Evolutionary conservation across 352 stramenopile species (phyloP).

Genomic region (Pythium grandisporangium): DNA sequence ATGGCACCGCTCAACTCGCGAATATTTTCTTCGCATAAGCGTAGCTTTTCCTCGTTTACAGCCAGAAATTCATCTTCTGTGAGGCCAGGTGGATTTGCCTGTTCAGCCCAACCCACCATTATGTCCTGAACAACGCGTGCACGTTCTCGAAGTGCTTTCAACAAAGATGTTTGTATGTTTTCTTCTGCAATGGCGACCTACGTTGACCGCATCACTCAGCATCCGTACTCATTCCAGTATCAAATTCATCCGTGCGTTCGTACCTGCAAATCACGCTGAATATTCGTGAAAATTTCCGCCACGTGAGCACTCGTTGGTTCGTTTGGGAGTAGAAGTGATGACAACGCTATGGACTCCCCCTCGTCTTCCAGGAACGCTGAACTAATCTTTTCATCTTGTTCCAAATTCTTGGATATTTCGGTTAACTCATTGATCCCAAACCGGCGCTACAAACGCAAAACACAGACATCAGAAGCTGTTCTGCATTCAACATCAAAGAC

Average conservation of each 20-base stretch:
- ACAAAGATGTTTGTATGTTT: constrained; percentile 36
- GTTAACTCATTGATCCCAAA: constrained; percentile 29
- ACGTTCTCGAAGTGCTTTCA: constrained; percentile 38
- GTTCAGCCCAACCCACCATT: constrained; percentile 14
- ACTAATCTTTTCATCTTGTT: constrained; percentile 28
- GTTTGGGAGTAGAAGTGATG: constrained; percentile 24
- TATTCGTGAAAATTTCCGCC: constrained; percentile 15
- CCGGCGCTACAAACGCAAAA: constrained; percentile 15
- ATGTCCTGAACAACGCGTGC: constrained; percentile 39
- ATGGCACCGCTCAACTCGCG: constrained; percentile 36
- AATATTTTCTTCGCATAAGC: constrained; percentile 50
- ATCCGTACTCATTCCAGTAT: neutral
- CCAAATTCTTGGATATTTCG: constrained; percentile 18
- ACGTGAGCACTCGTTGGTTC: neutral
- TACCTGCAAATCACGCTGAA: constrained; percentile 36
- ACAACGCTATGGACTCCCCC: constrained; percentile 17
- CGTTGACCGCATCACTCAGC: neutral
- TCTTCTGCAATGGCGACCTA: constrained; percentile 47
- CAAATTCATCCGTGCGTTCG: constrained; percentile 1
- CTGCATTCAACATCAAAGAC: too few species aligned
- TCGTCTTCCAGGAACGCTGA: constrained; percentile 25
- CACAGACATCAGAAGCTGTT: constrained; percentile 1
- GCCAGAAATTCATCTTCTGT: constrained; percentile 45
- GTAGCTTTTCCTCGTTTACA: constrained; percentile 40
- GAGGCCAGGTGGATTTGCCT: constrained; percentile 8